A percentile compares a stretch with the other conserved stretches of the same genome.
Evolutionary conservation across 495 filamentous ascomycete genomes (phyloP).

Genomic region (Staphylotrichum longicolle): DNA sequence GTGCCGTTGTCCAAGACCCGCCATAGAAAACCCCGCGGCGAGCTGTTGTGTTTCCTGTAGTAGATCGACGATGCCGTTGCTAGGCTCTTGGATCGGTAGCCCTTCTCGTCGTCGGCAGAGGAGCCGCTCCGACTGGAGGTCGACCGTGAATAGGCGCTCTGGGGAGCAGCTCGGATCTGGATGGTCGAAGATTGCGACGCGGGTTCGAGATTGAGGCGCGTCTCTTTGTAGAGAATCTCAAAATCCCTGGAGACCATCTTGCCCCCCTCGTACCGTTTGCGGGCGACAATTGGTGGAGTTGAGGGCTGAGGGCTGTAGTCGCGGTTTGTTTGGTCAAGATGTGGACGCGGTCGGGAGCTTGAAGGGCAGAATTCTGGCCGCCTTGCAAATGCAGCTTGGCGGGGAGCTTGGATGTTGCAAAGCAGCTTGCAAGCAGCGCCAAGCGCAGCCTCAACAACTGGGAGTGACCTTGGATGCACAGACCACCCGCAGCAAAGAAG

Average conservation of each 20-base stretch:
- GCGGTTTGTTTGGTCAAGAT: conserved; percentile 15
- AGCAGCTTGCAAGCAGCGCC: no score
- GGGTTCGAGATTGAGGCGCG: conserved; percentile 76
- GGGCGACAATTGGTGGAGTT: conserved; percentile 24
- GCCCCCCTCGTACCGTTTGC: conserved; percentile 36
- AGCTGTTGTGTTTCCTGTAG: conserved; percentile 69
- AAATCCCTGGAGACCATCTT: conserved; percentile 45
- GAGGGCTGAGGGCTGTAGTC: conserved; percentile 12
- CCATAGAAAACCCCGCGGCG: conserved; percentile 87
- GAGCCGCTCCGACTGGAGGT: conserved; percentile 30
- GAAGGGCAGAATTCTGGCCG: conserved; percentile 32
- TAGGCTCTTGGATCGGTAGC: conserved; percentile 66
- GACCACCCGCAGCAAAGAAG: no score
- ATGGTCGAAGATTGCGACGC: conserved; percentile 64
- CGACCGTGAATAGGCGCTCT: conserved; percentile 39
- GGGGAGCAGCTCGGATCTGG: conserved; percentile 66
- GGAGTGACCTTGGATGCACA: neutral
- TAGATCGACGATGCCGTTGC: conserved; percentile 80
- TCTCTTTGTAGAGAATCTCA: conserved; percentile 75
- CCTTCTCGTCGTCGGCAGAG: conserved; percentile 65
- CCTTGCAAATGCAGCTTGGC: conserved; percentile 26
- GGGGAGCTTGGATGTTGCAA: conserved; percentile 7
- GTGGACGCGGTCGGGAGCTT: no score
- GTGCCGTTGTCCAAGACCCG: conserved; percentile 76
- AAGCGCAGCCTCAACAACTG: no score